Conservation (phyloP, 1,284 basidiomycete genomes). For the Malassezia brasiliensis region DNA sequence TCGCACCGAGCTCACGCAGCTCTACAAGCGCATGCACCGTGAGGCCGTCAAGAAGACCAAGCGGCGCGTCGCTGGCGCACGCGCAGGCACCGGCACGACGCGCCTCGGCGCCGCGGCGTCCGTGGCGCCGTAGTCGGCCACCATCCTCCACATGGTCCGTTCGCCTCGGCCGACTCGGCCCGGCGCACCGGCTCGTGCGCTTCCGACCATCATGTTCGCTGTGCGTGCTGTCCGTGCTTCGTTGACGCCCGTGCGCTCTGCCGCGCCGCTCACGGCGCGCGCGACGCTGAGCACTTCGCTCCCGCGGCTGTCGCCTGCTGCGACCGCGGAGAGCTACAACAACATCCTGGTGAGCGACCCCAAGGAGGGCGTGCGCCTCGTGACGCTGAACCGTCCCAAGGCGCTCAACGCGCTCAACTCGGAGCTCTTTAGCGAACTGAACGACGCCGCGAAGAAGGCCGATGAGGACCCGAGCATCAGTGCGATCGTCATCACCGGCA, state of each 20-base stretch:
- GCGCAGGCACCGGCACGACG: constrained; percentile 9
- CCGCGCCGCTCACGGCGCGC: constrained; percentile 13
- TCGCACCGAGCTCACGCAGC: constrained; percentile 25
- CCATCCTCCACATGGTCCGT: constrained; percentile 1
- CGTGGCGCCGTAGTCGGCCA: background rate
- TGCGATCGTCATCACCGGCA: constrained; percentile 90
- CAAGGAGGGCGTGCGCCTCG: constrained; percentile 66
- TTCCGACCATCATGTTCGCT: constrained; percentile 15
- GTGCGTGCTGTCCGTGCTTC: constrained; percentile 21
- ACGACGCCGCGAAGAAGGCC: constrained; percentile 66
- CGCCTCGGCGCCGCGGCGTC: background rate
- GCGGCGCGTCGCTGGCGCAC: constrained; percentile 18
- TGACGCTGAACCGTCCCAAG: constrained; percentile 91
- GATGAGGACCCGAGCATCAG: constrained; percentile 50
- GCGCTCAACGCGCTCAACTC: constrained; percentile 64
- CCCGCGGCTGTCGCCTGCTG: constrained; percentile 22
- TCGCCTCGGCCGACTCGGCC: constrained; percentile 8
- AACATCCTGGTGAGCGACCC: constrained; percentile 68
- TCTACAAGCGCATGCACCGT: constrained; percentile 34
- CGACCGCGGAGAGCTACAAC: constrained; percentile 50
- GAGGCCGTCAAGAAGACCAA: constrained; percentile 33
- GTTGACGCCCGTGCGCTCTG: constrained; percentile 18
- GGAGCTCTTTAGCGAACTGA: constrained; percentile 58
- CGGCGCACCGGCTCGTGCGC: background rate
- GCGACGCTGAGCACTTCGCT: constrained; percentile 29